Base-by-base conservation (phyloP, 768 basidiomycete genomes). In the Cyclocybe cylindracea region DNA sequence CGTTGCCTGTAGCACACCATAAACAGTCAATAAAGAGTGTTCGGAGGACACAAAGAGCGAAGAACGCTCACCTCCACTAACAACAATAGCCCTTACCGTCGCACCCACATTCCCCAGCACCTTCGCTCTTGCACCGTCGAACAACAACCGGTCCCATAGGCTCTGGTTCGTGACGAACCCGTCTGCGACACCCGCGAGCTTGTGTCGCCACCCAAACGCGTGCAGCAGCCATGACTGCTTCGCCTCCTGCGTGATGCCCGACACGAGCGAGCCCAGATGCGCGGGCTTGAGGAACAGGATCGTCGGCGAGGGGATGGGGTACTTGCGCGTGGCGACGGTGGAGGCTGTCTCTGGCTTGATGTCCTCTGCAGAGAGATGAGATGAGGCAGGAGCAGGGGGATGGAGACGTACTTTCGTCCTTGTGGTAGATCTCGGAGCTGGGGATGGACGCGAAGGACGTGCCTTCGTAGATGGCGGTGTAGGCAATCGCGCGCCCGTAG, bases 121-220 rank as follows among this genome's bases (percentile, higher is more conserved):
- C 55, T 72, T 64, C 36, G 74, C 75, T 18, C 94, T 78, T 9
- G 91, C 86, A 9, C 70, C 67, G 50, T 86, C 85, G 65, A 91
- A 89, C 29, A 92, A 80, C 9, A 87, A 69, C 46, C 86, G 79
- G 64, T 97, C 94, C 87, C 91, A 93, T n/a, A 92, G 65, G 51
- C 88, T 87, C 51, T 88, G 85, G 62, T 86, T 86, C 11, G 82
- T 85, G 37, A 93, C 56, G 57, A 85, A 89, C 4, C 94, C 94
- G 50, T 91, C 87, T 0, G 69, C 63, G 4, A 94, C 67, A 3
- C 77, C 80, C 0, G 85, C 76, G 13, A 84, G 54, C 65, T 96
- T 96, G 68, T 94, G 94, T 32, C 89, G 78, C 77, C 83, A 84
- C 2, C 85, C 90, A 45, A 94, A 65, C 4, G 80, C 66, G 61